Percentiles rank a stretch among this genome's conserved stretches.
Evolutionary conservation across 805 yeast species (phyloP).

Genomic region (Pichia deserticola): DNA sequence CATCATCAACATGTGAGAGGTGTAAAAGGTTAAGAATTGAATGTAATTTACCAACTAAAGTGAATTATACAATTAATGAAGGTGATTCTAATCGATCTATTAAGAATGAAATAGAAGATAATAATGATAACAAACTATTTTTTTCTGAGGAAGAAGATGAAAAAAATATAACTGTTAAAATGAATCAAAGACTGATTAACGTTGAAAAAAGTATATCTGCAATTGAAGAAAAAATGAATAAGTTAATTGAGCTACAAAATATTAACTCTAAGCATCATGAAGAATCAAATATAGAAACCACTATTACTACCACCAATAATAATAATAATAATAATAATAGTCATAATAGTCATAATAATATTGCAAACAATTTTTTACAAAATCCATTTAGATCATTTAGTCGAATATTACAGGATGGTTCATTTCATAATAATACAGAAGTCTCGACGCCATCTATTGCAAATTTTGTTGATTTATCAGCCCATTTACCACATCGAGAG

Average conservation of each 20-base stretch:
- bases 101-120: neutral
- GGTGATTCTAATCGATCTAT: too few relatives aligned
- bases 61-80: too few relatives aligned
- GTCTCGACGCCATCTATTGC: neutral
- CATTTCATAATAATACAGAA: neutral
- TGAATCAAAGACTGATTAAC: too few relatives aligned
- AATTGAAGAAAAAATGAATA: neutral
- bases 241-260: neutral
- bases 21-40: conserved; percentile 40
- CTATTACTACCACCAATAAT: neutral
- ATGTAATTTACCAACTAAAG: conserved; percentile 36
- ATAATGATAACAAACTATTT: too few relatives aligned
- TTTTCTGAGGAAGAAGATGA: too few relatives aligned
- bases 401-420: conserved; percentile 1
- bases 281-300: neutral
- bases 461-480: conserved; percentile 4
- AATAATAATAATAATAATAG: neutral
- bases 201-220: neutral
- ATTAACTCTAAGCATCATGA: too few relatives aligned
- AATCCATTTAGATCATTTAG: neutral
- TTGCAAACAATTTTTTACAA: too few relatives aligned
- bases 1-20: conserved; percentile 41
- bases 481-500: conserved; percentile 7
- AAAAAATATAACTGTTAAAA: too few relatives aligned
- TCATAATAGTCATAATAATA: neutral